These are phyloP conservation scores for Syzygium grande DNA, from an alignment of 345 rosid genomes.

Conservation along the genomic window DNA sequence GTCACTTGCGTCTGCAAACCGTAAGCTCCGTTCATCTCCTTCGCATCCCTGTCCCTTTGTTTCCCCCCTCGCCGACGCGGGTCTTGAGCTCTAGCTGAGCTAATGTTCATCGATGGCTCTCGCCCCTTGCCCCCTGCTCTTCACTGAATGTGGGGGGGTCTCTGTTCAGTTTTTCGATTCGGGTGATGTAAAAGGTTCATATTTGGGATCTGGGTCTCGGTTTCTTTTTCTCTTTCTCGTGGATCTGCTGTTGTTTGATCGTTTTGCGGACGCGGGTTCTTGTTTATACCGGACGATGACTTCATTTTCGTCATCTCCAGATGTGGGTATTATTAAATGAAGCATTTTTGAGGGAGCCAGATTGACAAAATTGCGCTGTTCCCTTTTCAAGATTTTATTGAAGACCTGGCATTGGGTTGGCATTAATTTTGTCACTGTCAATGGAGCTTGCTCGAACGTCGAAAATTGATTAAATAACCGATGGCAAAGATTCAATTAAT, in stretches of 20 bases:
- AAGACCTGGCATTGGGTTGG: constrained; percentile 1
- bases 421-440: constrained; percentile 6
- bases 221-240: neutral
- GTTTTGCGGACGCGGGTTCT: neutral
- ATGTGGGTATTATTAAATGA: neutral
- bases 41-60: neutral
- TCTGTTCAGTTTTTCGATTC: neutral
- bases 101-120: neutral
- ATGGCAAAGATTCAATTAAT: neutral
- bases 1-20: neutral
- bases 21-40: neutral
- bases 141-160: neutral
- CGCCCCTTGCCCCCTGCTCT: neutral
- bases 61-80: neutral
- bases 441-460: neutral
- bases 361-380: neutral
- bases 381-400: neutral
- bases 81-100: neutral
- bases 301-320: neutral
- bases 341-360: neutral
- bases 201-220: constrained; percentile 11
- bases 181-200: constrained; percentile 4
- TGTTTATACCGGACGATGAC: neutral
- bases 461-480: neutral
- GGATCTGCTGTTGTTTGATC: neutral